A percentile compares a stretch with the other conserved stretches of the same genome.
Conservation (phyloP, 257 asterid genomes). For the Gardenia jasminoides region DNA sequence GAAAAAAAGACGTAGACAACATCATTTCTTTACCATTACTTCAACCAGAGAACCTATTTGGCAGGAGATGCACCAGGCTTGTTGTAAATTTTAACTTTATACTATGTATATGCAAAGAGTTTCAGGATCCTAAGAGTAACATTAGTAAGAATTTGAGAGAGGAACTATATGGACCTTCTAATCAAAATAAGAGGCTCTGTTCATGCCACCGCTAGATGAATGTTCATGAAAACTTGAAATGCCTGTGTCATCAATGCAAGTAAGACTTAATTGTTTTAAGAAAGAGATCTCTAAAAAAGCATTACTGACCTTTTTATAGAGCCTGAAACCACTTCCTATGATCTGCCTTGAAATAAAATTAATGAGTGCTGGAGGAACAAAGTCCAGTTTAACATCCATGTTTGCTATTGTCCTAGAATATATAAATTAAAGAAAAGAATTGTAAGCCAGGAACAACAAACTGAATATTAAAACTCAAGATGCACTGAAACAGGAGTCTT, state of each 20-base stretch:
- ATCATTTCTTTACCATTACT: background rate
- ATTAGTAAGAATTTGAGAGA: background rate
- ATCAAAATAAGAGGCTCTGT: background rate
- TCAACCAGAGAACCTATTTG: background rate
- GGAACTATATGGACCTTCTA: background rate
- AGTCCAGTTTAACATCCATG: slow-evolving; percentile 75
- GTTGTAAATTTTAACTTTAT: background rate
- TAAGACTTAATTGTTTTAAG: background rate
- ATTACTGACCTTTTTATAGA: slow-evolving; percentile 69
- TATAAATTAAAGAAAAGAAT: background rate
- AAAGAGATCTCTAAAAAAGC: background rate
- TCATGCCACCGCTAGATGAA: background rate
- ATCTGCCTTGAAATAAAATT: slow-evolving; percentile 90
- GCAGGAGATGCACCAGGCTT: background rate
- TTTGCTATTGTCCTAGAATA: slow-evolving; percentile 74
- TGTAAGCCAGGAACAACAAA: background rate
- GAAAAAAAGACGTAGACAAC: background rate
- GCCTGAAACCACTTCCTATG: slow-evolving; percentile 88
- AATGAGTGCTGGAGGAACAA: slow-evolving; percentile 72
- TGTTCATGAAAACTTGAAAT: background rate
- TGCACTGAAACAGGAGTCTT: no score
- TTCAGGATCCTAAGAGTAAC: background rate
- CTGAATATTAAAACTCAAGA: no score
- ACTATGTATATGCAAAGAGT: background rate
- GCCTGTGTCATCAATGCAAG: background rate